phyloP scores from a whole-genome alignment of 1,284 basidiomycete species.

The Pascua guehoae region DNA sequence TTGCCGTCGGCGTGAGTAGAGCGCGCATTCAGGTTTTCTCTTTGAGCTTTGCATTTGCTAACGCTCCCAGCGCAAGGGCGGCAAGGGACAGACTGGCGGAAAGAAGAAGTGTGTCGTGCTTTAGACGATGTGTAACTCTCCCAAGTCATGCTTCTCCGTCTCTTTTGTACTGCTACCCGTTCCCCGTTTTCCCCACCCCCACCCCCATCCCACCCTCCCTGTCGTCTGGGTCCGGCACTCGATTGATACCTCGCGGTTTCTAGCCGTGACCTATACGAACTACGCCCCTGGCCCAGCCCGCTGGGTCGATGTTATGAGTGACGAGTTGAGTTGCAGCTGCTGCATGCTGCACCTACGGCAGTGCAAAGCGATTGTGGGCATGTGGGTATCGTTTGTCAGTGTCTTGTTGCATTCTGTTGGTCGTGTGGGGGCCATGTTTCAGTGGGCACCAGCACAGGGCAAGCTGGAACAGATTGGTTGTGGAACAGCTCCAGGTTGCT shows the following conservation, averaged over 20 bases:
- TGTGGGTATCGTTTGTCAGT: too few species aligned
- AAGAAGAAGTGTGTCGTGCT: slow-evolving; percentile 55
- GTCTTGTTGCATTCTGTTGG: too few species aligned
- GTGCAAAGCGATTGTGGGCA: neutral
- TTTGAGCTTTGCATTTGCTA: neutral
- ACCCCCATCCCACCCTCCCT: neutral
- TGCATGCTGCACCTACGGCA: neutral
- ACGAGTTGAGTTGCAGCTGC: slow-evolving; percentile 6
- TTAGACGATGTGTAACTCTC: slow-evolving; percentile 42
- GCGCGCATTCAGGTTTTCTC: too few species aligned
- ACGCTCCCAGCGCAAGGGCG: slow-evolving; percentile 11
- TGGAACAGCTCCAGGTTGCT: too few species aligned
- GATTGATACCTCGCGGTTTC: slow-evolving; percentile 1
- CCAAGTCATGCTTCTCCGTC: slow-evolving; percentile 1
- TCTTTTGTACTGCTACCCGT: slow-evolving; percentile 25
- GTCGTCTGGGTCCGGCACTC: neutral
- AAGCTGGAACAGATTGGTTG: too few species aligned
- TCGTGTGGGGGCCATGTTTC: too few species aligned
- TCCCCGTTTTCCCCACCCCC: slow-evolving; percentile 2
- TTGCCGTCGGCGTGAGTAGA: slow-evolving; percentile 52
- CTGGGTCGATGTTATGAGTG: slow-evolving; percentile 15
- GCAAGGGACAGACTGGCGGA: slow-evolving; percentile 16
- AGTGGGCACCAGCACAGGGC: too few species aligned
- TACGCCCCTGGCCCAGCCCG: neutral
- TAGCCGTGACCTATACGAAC: slow-evolving; percentile 2